These are phyloP conservation scores for Carex sylvatica DNA, from an alignment of 202 grass and related monocot genomes.

Conservation along the genomic window DNA sequence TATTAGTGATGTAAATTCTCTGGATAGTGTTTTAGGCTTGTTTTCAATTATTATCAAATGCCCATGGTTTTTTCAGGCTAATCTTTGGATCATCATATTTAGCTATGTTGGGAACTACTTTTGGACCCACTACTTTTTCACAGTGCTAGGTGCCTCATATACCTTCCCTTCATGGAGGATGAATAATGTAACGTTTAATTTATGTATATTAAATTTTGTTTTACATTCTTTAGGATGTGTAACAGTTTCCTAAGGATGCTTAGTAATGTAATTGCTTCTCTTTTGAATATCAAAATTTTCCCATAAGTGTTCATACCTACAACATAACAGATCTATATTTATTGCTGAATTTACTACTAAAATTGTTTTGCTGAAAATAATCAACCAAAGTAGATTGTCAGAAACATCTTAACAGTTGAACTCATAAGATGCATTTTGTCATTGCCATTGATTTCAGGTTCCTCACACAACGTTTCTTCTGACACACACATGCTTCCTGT, in stretches of 20 bases:
- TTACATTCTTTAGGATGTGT: background rate
- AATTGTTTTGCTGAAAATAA: constrained; percentile 4
- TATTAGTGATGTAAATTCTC: background rate
- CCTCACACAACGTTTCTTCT: constrained; percentile 83
- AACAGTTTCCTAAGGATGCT: background rate
- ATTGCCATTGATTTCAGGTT: constrained; percentile 53
- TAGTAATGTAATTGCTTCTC: background rate
- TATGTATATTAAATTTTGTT: constrained; percentile 9
- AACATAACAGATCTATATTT: background rate
- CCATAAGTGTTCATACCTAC: background rate
- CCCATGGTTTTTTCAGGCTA: constrained; percentile 59
- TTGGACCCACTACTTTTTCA: constrained; percentile 99
- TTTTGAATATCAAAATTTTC: background rate
- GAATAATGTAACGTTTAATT: constrained; percentile 79
- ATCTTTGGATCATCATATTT: constrained; percentile 97
- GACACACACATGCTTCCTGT: constrained; percentile 79
- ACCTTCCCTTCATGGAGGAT: constrained; percentile 99
- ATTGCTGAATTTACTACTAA: background rate
- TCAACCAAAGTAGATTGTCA: background rate
- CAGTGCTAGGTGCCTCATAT: constrained; percentile 87
- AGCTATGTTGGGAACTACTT: constrained; percentile 99
- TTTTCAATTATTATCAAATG: constrained; percentile 7
- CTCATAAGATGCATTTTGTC: background rate
- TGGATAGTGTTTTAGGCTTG: background rate
- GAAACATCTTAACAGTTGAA: constrained; percentile 7